Evolutionary conservation across 2,329 filamentous ascomycete species (phyloP).

Genomic region (Exserohilum rostratum): DNA sequence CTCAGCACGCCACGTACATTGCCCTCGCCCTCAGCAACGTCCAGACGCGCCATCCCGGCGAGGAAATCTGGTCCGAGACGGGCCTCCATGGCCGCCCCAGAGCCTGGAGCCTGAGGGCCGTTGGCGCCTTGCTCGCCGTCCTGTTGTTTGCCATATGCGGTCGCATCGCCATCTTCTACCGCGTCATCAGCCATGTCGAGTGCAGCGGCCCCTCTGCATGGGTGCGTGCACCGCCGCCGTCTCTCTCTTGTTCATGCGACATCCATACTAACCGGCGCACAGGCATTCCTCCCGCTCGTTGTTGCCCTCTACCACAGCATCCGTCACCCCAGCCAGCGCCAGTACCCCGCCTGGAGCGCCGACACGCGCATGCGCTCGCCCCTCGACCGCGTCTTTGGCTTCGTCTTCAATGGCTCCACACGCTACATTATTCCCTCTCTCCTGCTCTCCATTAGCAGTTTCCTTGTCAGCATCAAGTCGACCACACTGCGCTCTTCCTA

Average conservation of each 20-base stretch:
- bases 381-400: slow-evolving; percentile 35
- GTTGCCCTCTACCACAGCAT: slow-evolving; percentile 41
- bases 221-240: slow-evolving; percentile 14
- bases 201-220: slow-evolving; percentile 39
- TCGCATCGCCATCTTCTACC: slow-evolving; percentile 41
- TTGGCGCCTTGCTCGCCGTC: slow-evolving; percentile 33
- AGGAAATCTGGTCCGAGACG: slow-evolving; percentile 37
- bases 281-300: slow-evolving; percentile 43
- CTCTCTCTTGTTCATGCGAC: neutral
- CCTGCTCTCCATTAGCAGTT: slow-evolving; percentile 40
- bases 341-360: slow-evolving; percentile 38
- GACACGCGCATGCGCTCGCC: slow-evolving; percentile 27
- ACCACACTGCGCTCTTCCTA: slow-evolving; percentile 39
- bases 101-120: slow-evolving; percentile 26
- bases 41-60: slow-evolving; percentile 26
- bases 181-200: slow-evolving; percentile 38
- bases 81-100: slow-evolving; percentile 21
- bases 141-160: slow-evolving; percentile 40
- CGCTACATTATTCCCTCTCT: slow-evolving; percentile 42
- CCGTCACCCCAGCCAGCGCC: slow-evolving; percentile 32
- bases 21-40: slow-evolving; percentile 40
- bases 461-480: slow-evolving; percentile 38
- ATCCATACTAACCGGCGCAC: slow-evolving; percentile 16
- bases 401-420: slow-evolving; percentile 36
- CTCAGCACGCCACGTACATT: slow-evolving; percentile 30